Percentiles rank a stretch among this genome's conserved stretches.
These are phyloP conservation scores for Beauveria medogensis DNA, from an alignment of 2,329 filamentous ascomycete genomes.

Conservation along the genomic window DNA sequence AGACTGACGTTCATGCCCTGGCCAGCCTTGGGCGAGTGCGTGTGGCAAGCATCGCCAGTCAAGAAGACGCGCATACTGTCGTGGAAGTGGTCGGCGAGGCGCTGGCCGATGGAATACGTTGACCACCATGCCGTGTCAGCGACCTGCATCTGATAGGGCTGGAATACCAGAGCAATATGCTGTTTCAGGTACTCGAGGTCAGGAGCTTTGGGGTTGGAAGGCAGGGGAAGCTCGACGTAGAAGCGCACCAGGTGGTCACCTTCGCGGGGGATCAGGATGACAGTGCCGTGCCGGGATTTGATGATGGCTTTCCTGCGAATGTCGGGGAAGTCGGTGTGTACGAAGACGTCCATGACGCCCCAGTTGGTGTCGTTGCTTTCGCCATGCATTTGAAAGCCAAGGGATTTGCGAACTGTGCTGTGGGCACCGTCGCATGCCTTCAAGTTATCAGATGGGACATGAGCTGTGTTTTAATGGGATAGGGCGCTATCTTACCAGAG, in stretches of 20 bases:
- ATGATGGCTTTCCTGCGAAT: constrained; percentile 42
- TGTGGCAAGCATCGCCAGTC: constrained; percentile 55
- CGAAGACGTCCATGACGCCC: constrained; percentile 50
- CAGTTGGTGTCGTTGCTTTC: constrained; percentile 52
- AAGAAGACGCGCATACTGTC: constrained; percentile 51
- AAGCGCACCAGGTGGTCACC: background rate
- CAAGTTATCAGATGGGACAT: too few relatives aligned
- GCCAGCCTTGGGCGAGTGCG: constrained; percentile 50
- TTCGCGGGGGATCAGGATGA: constrained; percentile 54
- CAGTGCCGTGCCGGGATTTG: background rate
- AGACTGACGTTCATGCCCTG: constrained; percentile 65
- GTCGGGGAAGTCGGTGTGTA: constrained; percentile 52
- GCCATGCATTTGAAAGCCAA: constrained; percentile 51
- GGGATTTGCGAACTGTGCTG: constrained; percentile 39
- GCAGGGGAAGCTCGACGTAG: background rate
- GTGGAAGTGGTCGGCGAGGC: constrained; percentile 50
- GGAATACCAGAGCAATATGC: too few relatives aligned
- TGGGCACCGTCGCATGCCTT: constrained; percentile 41
- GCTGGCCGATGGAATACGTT: constrained; percentile 54
- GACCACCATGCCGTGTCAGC: constrained; percentile 54
- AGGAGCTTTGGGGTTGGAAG: too few relatives aligned
- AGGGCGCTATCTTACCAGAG: too few relatives aligned
- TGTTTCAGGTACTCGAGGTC: too few relatives aligned
- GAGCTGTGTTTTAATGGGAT: too few relatives aligned
- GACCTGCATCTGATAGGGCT: constrained; percentile 43